Base-by-base conservation (phyloP, 129 eudicot genomes). In the Ambrosia trifida region DNA sequence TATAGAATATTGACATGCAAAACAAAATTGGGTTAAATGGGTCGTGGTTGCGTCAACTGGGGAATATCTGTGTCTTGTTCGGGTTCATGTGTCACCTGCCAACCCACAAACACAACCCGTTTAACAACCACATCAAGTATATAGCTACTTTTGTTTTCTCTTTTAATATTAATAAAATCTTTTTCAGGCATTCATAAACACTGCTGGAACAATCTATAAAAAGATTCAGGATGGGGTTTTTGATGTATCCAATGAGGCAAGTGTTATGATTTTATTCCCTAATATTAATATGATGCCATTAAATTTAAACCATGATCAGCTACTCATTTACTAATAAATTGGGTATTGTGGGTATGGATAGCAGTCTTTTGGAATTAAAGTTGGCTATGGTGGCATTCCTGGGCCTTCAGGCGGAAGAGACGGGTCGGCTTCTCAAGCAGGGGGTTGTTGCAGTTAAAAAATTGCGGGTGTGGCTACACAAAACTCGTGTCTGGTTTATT, bases 211-310 rank as follows among this genome's bases (percentile, higher is more conserved):
- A 70, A 92, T 89, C 49, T 85, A 89, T 72, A 86, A 89, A 78
- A 92, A 89, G 85, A 89, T 92, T 65, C 95, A 92, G 68, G 98
- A 92, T 65, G 98, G 98, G 57, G 91, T 81, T 44, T 86, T 92
- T 69, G 98, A 92, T 33, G 91, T 89, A 65, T 89, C 98, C 58
- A 92, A 89, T 40, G 98, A 92, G 98, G 98, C 73, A 66, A 56
- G 76, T 77, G 14, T 56, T 56, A 7, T 18, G 4, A 3, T 56
- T 56, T 1, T 56, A 56, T 56, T 24, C n/a, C n/a, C 24, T 7
- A 56, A 11, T 56, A 54, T 54, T 20, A 3, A 20, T 54, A 20
- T 19, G n/a, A 54, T 54, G 35, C 7, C 13, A 53, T 8, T 19
- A 53, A 54, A 16, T 51, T 7, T 51, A 16, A 18, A 19, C 32